These are phyloP conservation scores for Colletotrichum noveboracense DNA, from an alignment of 2,329 filamentous ascomycete genomes.

Conservation along the genomic window DNA sequence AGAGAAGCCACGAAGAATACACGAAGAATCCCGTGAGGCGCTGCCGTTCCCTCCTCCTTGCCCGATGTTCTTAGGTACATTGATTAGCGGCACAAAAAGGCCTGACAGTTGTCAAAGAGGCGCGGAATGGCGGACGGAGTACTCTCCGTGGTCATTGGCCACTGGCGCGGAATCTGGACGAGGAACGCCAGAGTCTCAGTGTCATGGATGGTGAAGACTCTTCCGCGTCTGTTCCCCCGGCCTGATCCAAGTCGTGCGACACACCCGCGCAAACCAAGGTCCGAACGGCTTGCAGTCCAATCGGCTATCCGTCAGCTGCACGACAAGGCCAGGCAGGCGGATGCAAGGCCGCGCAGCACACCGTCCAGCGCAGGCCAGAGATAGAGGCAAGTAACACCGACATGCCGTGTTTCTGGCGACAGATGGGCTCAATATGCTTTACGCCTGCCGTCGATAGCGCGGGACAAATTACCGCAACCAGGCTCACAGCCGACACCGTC, in stretches of 20 bases:
- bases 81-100: not conserved
- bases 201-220: not conserved
- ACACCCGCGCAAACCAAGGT: not conserved
- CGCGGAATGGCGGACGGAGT: not conserved
- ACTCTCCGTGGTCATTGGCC: not conserved
- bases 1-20: conserved; percentile 17
- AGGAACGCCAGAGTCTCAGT: not conserved
- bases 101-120: not conserved
- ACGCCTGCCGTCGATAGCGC: conserved; percentile 15
- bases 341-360: not conserved
- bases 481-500: conserved; percentile 15
- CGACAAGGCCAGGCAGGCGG: not conserved
- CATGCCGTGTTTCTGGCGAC: not conserved
- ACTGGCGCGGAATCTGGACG: not conserved
- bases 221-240: not conserved
- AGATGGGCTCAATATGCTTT: not conserved
- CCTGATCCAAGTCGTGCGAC: conserved; percentile 14
- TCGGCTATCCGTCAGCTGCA: not conserved
- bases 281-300: not conserved
- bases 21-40: not conserved
- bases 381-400: not conserved
- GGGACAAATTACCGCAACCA: conserved; percentile 22
- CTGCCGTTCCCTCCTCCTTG: not conserved
- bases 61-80: not conserved
- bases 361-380: not conserved